Base-by-base conservation (phyloP, 257 asterid species). In the Solanum ossicruentum region DNA sequence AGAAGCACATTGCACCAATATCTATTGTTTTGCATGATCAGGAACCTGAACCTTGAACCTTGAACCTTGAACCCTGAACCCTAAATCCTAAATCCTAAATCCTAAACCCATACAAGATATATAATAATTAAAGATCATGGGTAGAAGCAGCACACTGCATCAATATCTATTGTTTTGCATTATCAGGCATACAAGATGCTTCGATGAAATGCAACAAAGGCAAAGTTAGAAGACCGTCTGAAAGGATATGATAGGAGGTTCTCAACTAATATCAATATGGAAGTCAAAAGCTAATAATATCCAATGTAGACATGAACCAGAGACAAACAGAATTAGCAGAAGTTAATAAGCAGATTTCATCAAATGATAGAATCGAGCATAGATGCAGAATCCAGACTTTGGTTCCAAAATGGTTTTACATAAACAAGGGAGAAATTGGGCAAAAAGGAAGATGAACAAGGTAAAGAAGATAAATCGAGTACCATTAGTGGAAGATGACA, bases 401-500 rank as follows among this genome's bases (percentile, higher is more conserved):
- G 20, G 36, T 70, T 70, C 55, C 54, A 15, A n/a, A 39, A 66
- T 54, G 43, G 12, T 6, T 82, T 43, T 83, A 63, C 26, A 69
- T 17, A 39, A 21, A 10, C 12, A 47, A 28, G 79, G 87, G 72
- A 47, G 65, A 55, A 52, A 72, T n/a, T 32, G 49, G 57, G 81
- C 32, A 58, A 56, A 60, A 23, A 28, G 12, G 43, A 61, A 55
- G 51, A 21, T 83, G 61, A 51, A 47, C 20, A 85, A 58, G 66
- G 54, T 72, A 78, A 32, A 47, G 28, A 84, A 84, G 36, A 69
- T 83, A 91, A 87, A n/a, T 82, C 47, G 80, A 39, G 54, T 92
- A 95, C 99, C 98, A 87, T 86, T 90, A 89, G 90, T 92, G 57
- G 92, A 65, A 83, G 98, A 87, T 78, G 98, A 90, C 83, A 89